Base-by-base conservation (phyloP, 139 green algal species). In the Chara braunii region DNA sequence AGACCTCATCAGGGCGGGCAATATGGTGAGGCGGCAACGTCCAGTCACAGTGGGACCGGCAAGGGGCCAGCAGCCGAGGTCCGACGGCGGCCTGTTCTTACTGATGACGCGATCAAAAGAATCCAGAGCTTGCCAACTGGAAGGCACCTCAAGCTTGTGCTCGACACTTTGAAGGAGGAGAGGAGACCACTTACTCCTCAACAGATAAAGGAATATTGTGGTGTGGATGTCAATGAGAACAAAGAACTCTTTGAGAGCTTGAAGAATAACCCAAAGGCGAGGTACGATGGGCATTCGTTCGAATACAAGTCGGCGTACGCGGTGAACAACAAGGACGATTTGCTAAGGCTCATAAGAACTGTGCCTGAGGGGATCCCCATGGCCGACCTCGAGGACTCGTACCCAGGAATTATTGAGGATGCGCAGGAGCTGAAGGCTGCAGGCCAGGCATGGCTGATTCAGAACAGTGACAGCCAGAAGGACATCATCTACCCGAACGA, bases 401-500 rank as follows among this genome's bases (percentile, higher is more conserved):
- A 72, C 51, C 4, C 7, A 9, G 54, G 6, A 11, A 53, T 72
- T 32, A 8, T 31, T 22, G 32, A 18, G 23, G 30, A 72, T n/a
- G 31, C 4, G 8, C 60, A 69, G 63, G 63, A 69, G 22, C 23
- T 72, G 14, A 23, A 36, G 3, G 51, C 51, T 2, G 53, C 53
- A n/a, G 63, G 63, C 11, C 63, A 72, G 42, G 11, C 52, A 3
- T 72, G 63, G 63, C 36, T 68, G 42, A n/a, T 72, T 24, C n/a
- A 56, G 31, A 72, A 72, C 42, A 55, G 8, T n/a, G 63, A 72
- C 22, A 45, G 22, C 3, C 5, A 70, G 18, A 53, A 68, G 5
- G 63, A 70, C 22, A 40, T 72, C 9, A 32, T 69, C 34, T 72
- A 70, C 53, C 63, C 63, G 9, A 72, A 72, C 26, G 63, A 72